Evolutionary conservation across 2,329 filamentous ascomycete genomes (phyloP), one percentile per base, ranked within the genome.

Genomic region (Laburnicola sp.): DNA sequence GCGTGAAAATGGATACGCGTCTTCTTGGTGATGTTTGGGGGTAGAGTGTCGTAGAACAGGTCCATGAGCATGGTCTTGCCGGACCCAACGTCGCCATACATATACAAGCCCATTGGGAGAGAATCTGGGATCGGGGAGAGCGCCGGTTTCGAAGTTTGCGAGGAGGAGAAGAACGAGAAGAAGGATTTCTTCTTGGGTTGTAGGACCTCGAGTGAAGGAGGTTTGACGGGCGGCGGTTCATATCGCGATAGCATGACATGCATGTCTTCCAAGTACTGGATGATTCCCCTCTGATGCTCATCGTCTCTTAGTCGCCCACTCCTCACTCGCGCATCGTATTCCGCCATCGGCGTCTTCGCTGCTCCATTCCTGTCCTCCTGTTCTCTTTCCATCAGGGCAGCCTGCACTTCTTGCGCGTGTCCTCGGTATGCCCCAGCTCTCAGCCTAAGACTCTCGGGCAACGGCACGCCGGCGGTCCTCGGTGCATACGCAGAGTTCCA

Each of bases 41-140:
- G 94, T 22, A 97, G 78, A 0, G 93, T 97, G 58, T 97, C 92
- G 76, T 92, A 96, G 74, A 97, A 97, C 43, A 99, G 80, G 70
- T 99, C 93, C 94, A 99, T 99, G 69, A 99, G 80, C 94, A 99
- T 99, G 2, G 94, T 99, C 80, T 99, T 99, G 56, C 94, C 94
- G 65, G 91, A 95, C 35, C 94, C 94, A 2, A 99, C 94, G 71
- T 99, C 94, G 51, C 94, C 94, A 66, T 89, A 97, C 72, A 99
- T 87, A 74, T 99, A 99, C 28, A 99, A 76, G 0, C 94, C 94
- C 59, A 90, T 88, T 0, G 94, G 94, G 1, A 97, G 78, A 57
- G 87, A 80, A n/a, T 80, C 74, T 0, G 91, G 86, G 22, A 95
- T 88, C 3, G 78, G 72, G 52, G 76, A 66, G 4, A 60, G 73